Evolutionary conservation across 257 asterid species (phyloP), one percentile per base, ranked within the genome.

Genomic region (Solanum appendiculatum): DNA sequence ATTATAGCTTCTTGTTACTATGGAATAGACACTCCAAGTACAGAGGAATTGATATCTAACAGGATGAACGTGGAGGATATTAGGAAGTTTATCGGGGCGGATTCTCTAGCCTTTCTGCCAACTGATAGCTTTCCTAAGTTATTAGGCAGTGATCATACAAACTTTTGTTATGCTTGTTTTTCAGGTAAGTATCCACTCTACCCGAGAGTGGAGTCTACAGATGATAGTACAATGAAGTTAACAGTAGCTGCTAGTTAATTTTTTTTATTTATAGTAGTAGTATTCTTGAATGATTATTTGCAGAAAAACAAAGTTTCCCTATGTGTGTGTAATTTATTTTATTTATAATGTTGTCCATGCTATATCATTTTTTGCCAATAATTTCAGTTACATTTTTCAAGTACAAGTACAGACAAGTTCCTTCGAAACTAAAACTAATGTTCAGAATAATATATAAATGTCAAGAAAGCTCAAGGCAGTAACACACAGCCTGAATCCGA

Each of bases 11-110:
- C 98, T 73, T 95, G 99, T 56, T 96, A 93, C 42, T 96, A 96
- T 83, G 99, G 98, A 0, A 98, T 96, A 13, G 98, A 96, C 54
- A 96, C 98, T 15, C 99, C 98, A 6, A 92, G 94, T 34, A 9
- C 95, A 2, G 94, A 90, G 54, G 98, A 95, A 88, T 81, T 96
- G 94, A 96, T 95, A 27, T 94, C 99, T 63, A 94, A 94, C 54
- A 88, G 93, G 89, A 94, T 96, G 98, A 90, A 51, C 0, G 94
- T 91, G 86, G 98, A 95, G 89, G 94, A 94, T 92, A 93, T 95
- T 29, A 87, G 95, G 88, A 90, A 94, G 88, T 94, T 87, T 58
- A 95, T 96, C 15, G 98, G 98, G 0, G 92, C 95, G 5, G 98
- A 96, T 87, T 93, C 99, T 1, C 91, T 96, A 10, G 95, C 98